These are phyloP conservation scores for Solanum virginianum DNA, from an alignment of 257 asterid species.

Conservation along the genomic window DNA sequence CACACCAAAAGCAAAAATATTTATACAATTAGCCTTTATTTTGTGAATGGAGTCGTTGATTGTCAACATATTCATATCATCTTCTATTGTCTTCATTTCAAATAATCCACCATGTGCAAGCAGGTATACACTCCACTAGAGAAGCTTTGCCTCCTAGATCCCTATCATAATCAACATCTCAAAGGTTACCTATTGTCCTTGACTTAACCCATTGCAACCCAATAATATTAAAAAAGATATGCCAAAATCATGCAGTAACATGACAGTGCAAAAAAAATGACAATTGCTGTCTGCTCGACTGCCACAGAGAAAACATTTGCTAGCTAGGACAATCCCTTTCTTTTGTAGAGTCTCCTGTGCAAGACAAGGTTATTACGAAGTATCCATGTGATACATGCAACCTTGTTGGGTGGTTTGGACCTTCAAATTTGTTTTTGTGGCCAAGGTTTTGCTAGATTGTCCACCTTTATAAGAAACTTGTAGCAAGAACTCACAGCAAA, in stretches of 20 bases:
- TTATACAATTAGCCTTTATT: background rate
- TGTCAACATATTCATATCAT: background rate
- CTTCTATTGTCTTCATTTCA: background rate
- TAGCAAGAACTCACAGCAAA: background rate
- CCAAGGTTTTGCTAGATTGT: background rate
- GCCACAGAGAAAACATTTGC: background rate
- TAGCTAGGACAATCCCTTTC: background rate
- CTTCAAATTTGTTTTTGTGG: background rate
- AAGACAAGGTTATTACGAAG: background rate
- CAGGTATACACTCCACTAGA: background rate
- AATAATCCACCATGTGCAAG: background rate
- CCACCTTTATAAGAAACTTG: background rate
- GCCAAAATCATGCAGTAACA: background rate
- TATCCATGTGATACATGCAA: background rate
- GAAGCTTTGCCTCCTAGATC: background rate
- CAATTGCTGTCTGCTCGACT: background rate
- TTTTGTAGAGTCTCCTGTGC: background rate
- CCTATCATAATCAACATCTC: background rate
- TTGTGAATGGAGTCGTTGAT: background rate
- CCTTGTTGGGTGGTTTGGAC: background rate
- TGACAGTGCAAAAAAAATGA: background rate
- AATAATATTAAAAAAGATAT: background rate
- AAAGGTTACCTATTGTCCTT: background rate
- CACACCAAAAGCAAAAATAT: background rate
- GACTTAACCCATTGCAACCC: background rate